Evolutionary conservation across 345 rosid genomes (phyloP), one percentile per base, ranked within the genome.

Genomic region (Eucalyptus rudis): DNA sequence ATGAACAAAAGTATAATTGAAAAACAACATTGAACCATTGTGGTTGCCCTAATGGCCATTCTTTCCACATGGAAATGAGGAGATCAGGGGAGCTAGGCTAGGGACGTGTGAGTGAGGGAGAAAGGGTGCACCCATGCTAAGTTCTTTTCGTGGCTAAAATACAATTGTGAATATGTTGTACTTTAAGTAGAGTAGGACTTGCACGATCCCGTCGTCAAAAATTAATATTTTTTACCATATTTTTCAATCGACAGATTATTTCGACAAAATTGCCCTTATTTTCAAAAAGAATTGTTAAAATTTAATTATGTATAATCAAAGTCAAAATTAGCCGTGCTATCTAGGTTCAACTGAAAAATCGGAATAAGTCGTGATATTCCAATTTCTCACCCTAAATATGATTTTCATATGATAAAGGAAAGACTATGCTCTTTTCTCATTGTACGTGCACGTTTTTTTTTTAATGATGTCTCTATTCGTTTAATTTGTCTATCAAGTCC

Each of bases 181-280:
- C 71, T 29, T 62, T 29, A 62, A 62, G 8, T 27, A 9, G 25
- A 56, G 22, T 56, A 29, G 16, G 66, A 29, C 16, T 59, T 29
- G 66, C 66, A 13, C 16, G 0, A 59, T 56, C 27, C 59, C 0
- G 0, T 24, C 1, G 5, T 8, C 59, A 59, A 27, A 59, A 27
- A 1, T 10, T 11, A 29, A 62, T 29, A 29, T 29, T 29, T 29
- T 62, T 29, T 62, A 29, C 71, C 33, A 13, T 62, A 29, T 62
- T 62, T 62, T 29, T 15, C 71, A 29, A 29, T 62, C 15, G 5
- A 29, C 17, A 62, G 0, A 62, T 62, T 62, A 27, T 62, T 62
- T 62, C 2, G 1, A 62, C 16, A 29, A 13, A n/a, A 29, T 62
- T 7, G 17, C 3, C 36, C 13, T 62, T 13, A 31, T 62, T 27